A percentile compares a stretch with the other conserved stretches of the same genome.
phyloP scores from a whole-genome alignment of 768 basidiomycete genomes.

The Amanita fuliginea region DNA sequence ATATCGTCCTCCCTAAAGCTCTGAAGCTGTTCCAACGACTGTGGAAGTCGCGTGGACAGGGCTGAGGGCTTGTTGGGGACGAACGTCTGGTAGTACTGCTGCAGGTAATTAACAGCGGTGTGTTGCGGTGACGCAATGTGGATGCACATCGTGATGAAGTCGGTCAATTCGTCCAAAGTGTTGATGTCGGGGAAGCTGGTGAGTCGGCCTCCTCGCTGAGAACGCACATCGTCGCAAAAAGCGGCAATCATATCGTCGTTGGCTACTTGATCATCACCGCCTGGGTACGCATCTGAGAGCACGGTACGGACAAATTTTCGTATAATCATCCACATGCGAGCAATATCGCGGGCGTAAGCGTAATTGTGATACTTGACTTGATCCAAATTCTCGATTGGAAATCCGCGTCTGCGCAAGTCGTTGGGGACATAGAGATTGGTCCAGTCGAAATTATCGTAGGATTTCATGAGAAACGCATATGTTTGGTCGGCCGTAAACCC shows the following conservation, averaged over 20 bases:
- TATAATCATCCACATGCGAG: slow-evolving; percentile 15
- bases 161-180: slow-evolving; percentile 16
- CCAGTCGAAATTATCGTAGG: slow-evolving; percentile 17
- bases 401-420: slow-evolving; percentile 18
- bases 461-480: background rate
- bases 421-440: slow-evolving; percentile 16
- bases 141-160: slow-evolving; percentile 21
- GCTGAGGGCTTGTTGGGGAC: slow-evolving; percentile 21
- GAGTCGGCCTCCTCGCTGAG: slow-evolving; percentile 9
- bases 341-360: slow-evolving; percentile 17
- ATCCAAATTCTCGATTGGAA: slow-evolving; percentile 16
- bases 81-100: slow-evolving; percentile 22
- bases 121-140: slow-evolving; percentile 22
- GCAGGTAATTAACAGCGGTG: slow-evolving; percentile 23
- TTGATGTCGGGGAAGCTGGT: slow-evolving; percentile 16
- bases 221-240: slow-evolving; percentile 15
- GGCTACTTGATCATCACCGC: slow-evolving; percentile 12
- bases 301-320: slow-evolving; percentile 15
- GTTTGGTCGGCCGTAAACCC: background rate
- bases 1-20: slow-evolving; percentile 12
- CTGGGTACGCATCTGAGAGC: slow-evolving; percentile 9
- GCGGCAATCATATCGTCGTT: slow-evolving; percentile 8
- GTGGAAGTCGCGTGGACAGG: slow-evolving; percentile 15
- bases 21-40: slow-evolving; percentile 11
- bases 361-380: slow-evolving; percentile 19